A percentile compares a stretch with the other conserved stretches of the same genome.
These are phyloP conservation scores for Solanum aculeatissimum DNA, from an alignment of 305 asterid species.

Conservation along the genomic window DNA sequence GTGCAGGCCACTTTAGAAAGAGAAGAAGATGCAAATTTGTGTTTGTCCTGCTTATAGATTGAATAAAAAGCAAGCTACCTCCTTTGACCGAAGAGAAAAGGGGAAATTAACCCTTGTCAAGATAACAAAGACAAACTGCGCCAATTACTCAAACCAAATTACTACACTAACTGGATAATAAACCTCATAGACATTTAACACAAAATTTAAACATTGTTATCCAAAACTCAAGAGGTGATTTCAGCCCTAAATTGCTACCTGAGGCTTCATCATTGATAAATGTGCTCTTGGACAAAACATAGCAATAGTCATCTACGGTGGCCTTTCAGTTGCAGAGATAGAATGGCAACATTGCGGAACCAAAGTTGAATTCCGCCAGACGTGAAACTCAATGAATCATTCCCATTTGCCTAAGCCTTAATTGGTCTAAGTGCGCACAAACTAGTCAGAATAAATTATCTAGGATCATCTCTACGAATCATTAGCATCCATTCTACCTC, in stretches of 20 bases:
- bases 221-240: background rate
- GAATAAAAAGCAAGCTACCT: background rate
- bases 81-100: background rate
- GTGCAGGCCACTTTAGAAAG: background rate
- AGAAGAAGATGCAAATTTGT: background rate
- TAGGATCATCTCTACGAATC: background rate
- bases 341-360: background rate
- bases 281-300: background rate
- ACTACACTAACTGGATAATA: background rate
- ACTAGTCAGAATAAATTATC: background rate
- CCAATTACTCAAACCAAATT: background rate
- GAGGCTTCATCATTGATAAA: background rate
- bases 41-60: background rate
- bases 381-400: background rate
- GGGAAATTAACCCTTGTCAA: background rate
- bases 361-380: background rate
- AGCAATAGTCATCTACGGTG: background rate
- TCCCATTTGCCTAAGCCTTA: background rate
- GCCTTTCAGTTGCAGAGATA: background rate
- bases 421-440: background rate
- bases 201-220: background rate
- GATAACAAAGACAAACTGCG: background rate
- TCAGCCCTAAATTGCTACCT: background rate
- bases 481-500: background rate
- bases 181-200: background rate